These are phyloP conservation scores for Pachysandra terminalis DNA, from an alignment of 164 flowering plant species.

Conservation along the genomic window DNA sequence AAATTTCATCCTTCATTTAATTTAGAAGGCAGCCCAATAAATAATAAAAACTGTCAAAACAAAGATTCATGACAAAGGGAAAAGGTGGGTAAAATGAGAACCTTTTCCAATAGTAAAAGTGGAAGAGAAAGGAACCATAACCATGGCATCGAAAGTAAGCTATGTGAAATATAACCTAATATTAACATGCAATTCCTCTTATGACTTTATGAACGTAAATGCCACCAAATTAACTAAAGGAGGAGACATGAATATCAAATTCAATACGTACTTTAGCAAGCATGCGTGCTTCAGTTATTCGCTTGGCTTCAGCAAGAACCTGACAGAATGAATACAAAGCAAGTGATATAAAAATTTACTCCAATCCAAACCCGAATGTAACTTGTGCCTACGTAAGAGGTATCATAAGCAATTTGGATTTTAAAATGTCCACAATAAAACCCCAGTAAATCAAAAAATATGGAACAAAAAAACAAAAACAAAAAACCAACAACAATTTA, in stretches of 20 bases:
- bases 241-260: background rate
- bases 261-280: slow-evolving; percentile 46
- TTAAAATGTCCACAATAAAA: background rate
- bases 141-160: background rate
- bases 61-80: background rate
- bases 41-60: background rate
- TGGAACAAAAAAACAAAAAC: no score
- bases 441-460: no score
- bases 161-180: background rate
- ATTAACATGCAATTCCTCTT: background rate
- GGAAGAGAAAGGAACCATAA: background rate
- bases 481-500: no score
- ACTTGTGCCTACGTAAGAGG: background rate
- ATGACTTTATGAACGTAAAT: background rate
- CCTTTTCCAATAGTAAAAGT: background rate
- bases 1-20: no score
- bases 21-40: background rate
- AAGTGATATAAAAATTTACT: background rate
- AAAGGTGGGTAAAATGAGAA: background rate
- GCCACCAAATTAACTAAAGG: background rate
- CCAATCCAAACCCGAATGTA: background rate
- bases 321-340: slow-evolving; percentile 21
- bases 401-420: background rate
- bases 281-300: slow-evolving; percentile 71
- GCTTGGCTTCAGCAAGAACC: slow-evolving; percentile 95